A percentile compares a stretch with the other conserved stretches of the same genome.
phyloP scores from a whole-genome alignment of 78 protist species.

The Chrysochromulina tobinii region DNA sequence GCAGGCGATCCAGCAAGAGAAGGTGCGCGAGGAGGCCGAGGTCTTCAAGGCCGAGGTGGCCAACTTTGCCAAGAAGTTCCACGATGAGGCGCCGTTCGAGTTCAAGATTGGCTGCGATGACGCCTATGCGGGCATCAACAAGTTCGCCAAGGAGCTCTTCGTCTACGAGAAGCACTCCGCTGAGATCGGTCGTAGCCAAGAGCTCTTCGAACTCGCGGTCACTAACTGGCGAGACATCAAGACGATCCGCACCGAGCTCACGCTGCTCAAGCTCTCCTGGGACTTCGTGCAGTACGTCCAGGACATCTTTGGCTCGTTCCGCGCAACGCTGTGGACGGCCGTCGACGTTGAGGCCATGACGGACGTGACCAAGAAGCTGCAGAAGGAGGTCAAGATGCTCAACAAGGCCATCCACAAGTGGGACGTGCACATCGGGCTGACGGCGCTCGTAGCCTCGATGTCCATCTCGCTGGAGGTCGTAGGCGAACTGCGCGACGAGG shows the following conservation, averaged over 20 bases:
- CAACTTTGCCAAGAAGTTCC: neutral
- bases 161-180: conserved; percentile 13
- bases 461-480: conserved; percentile 68
- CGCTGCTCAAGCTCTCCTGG: conserved; percentile 66
- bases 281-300: conserved; percentile 56
- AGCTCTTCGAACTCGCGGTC: conserved; percentile 53
- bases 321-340: conserved; percentile 55
- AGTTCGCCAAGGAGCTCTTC: neutral
- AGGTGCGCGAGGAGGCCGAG: conserved; percentile 35
- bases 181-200: neutral
- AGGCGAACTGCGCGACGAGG: conserved; percentile 63
- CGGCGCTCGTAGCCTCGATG: conserved; percentile 57
- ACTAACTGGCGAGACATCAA: conserved; percentile 26
- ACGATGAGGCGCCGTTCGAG: neutral
- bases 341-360: conserved; percentile 64
- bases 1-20: conserved; percentile 4
- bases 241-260: conserved; percentile 25
- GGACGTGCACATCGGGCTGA: conserved; percentile 64
- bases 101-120: neutral
- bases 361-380: conserved; percentile 53
- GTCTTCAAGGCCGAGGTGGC: conserved; percentile 26
- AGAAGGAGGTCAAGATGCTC: conserved; percentile 26
- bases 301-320: conserved; percentile 37
- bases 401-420: conserved; percentile 18
- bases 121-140: conserved; percentile 50